Base-by-base conservation (phyloP, 345 rosid species). In the Euphorbia peplus region DNA sequence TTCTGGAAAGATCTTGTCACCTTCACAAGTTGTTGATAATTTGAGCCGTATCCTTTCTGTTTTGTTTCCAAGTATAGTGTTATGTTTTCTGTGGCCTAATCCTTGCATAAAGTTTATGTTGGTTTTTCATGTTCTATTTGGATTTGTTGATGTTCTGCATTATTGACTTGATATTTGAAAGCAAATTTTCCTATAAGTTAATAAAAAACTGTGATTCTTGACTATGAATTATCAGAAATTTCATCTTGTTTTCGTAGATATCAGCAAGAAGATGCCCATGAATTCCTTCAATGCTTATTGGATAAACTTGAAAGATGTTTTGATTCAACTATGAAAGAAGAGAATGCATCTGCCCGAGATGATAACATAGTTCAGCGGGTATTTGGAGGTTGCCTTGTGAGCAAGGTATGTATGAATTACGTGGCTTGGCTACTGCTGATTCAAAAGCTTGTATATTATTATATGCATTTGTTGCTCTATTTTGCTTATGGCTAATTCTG, bases 211-310 rank as follows among this genome's bases (percentile, higher is more conserved):
- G 70, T 63, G 54, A 74, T 83, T 74, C 86, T 91, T 87, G 72
- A 79, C 83, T 14, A 24, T 15, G 63, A 51, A 42, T 25, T 37
- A 67, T 71, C 53, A 89, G 91, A 79, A 28, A 82, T 91, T 75
- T 84, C 93, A 14, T 71, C 90, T 25, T 68, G 63, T 76, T 91
- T 91, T 68, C 74, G 24, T 48, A 78, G 79, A 73, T 73, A 76
- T 52, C 91, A 86, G 62, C 97, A 89, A 82, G 92, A 91, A 78
- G 97, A 91, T 70, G 97, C 97, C 8, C 97, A 91, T 60, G 97
- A 91, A 76, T 89, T 87, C 70, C 87, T 89, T 37, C 93, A 87
- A 16, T 85, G 89, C 53, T 74, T 91, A 72, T 75, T 91, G 70
- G 91, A 89, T 72, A 86, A 80, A 76, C 83, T 91, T 21, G 93